Base-by-base conservation (phyloP, 2,329 filamentous ascomycete genomes). In the Byssothecium circinans region DNA sequence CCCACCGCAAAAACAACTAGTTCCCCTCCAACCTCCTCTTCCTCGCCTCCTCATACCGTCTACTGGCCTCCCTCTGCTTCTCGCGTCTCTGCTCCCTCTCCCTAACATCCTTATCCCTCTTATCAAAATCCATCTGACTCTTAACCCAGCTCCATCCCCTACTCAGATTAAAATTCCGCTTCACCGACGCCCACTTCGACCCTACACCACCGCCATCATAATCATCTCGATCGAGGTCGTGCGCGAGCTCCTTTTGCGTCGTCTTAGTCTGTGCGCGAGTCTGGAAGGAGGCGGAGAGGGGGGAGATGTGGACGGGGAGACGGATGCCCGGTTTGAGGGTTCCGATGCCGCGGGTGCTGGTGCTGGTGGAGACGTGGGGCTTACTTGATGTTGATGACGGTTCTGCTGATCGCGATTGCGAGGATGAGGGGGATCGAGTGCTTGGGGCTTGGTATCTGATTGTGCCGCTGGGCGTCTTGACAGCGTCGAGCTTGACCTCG, bases 401-500 rank as follows among this genome's bases (percentile, higher is more conserved):
- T 27, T 27, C 11, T 11, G 11, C 25, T 27, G 25, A 27, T 11
- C 7, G 40, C 34, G 38, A 25, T 12, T 7, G 36, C 40, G 30
- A 18, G 20, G 20, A 22, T 46, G 14, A 33, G 11, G 17, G 15
- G 14, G 7, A 23, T 37, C 11, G 49, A 4, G 43, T 20, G 10
- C 30, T 19, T 29, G 65, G 64, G 3, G 65, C 50, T 47, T 64
- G 60, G 57, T 70, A 68, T 35, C 54, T 54, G 39, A 63, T 52
- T 34, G 58, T 64, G 43, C 62, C 60, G 36, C 64, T 59, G 3
- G 50, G 32, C 20, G 52, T 47, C 40, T 60, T 58, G 47, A 67
- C 52, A 11, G 57, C 47, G 14, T 54, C 48, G 22, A 64, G 54
- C 35, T 58, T 58, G 30, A 63, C 45, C 32, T 70, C 54, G 35